Conservation (phyloP, 129 eudicot species). For the Lactuca sativa region DNA sequence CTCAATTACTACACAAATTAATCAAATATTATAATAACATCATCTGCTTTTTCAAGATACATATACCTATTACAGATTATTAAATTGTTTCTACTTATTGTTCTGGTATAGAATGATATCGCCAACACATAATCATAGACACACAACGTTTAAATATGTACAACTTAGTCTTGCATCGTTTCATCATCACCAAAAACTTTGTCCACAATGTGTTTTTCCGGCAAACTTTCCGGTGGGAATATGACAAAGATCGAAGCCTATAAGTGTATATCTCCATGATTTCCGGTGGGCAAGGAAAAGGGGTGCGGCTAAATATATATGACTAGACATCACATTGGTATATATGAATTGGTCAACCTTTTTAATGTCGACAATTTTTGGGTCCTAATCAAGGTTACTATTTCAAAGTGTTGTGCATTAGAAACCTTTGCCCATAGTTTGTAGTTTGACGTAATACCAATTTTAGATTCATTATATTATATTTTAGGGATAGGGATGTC, state of each 20-base stretch:
- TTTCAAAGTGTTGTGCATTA: neutral
- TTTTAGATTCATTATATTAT: neutral
- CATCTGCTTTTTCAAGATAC: neutral
- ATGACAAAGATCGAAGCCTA: neutral
- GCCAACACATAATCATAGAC: constrained; percentile 51
- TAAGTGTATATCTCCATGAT: neutral
- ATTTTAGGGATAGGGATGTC: too few species aligned
- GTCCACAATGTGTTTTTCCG: constrained; percentile 30
- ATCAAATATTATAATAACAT: neutral
- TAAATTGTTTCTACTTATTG: neutral
- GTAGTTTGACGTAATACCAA: neutral
- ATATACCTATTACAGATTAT: neutral
- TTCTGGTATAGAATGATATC: constrained; percentile 18
- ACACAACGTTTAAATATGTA: constrained; percentile 53
- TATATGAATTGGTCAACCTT: neutral
- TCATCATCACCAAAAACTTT: constrained; percentile 28
- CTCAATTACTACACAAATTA: too few species aligned
- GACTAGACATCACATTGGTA: neutral
- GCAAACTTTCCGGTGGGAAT: constrained; percentile 15
- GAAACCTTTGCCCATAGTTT: constrained; percentile 5
- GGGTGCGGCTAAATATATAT: neutral
- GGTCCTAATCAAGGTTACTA: constrained; percentile 2
- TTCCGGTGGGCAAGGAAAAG: neutral
- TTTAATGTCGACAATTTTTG: neutral
- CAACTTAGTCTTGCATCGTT: constrained; percentile 42